Evolutionary conservation across 177 flowering plant genomes (phyloP), one percentile per base, ranked within the genome.

Genomic region (Telopea speciosissima): DNA sequence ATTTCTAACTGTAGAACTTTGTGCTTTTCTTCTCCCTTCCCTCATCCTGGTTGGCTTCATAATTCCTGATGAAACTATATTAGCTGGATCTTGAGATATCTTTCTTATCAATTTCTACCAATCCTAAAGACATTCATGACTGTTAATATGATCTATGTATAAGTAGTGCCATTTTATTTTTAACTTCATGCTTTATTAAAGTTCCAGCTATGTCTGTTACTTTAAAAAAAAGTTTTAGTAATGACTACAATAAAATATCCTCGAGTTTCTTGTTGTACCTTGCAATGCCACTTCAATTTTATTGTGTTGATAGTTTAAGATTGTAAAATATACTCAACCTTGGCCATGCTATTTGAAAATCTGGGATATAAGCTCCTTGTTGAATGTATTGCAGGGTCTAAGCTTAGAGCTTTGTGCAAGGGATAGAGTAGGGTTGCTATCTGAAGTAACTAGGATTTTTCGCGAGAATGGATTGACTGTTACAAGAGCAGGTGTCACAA

Each of bases 391-490:
- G 61, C 79, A 90, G 96, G 96, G 91, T 67, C 66, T 85, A 36
- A 87, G 91, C 65, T 72, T 90, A 54, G 90, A 88, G 79, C 80
- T 88, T 0, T 87, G 91, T 72, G 93, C 90, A 70, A 83, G 83
- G 76, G 93, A 89, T 66, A 82, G 85, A 69, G 87, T 87, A 14
- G 96, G 96, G 0, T 75, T 90, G 70, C 86, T 88, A 24, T 88
- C 93, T 0, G 92, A 90, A 65, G 87, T 90, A 21, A 90, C 96
- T 9, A 82, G 96, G 69, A 74, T 90, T 28, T 80, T 89, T 14
- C 75, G 91, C 58, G 96, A 89, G 79, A 77, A 88, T 65, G 91
- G 96, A n/a, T 74, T 89, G 33, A 75, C 88, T 1, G 91, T 90
- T 1, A 70, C 82, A 54, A 81, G 96, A 71, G 96, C 93, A 3